phyloP scores from a whole-genome alignment of 2,329 filamentous ascomycete genomes.

The Hypoxylon sp. region DNA sequence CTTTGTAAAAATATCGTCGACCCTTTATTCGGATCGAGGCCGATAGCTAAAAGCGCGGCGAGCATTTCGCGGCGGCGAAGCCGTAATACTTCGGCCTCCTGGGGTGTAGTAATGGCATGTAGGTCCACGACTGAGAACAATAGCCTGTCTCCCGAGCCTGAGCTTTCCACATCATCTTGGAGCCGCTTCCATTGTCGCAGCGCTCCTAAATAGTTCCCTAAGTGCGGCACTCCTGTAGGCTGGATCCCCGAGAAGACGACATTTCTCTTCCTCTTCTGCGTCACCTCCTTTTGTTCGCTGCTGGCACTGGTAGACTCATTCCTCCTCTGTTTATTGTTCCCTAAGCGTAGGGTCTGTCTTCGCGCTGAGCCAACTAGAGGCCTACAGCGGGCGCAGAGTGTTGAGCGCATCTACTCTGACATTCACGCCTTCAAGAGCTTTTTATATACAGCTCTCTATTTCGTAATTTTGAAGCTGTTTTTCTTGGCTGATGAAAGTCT shows the following conservation, averaged over 20 bases:
- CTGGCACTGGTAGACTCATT: constrained; percentile 30
- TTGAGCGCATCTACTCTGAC: constrained; percentile 42
- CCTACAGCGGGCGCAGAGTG: constrained; percentile 44
- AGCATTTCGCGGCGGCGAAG: constrained; percentile 80
- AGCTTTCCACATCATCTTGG: constrained; percentile 69
- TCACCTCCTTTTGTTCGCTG: neutral
- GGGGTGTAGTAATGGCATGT: constrained; percentile 88
- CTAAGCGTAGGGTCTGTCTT: constrained; percentile 19
- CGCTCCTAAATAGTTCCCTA: constrained; percentile 96
- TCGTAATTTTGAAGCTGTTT: neutral
- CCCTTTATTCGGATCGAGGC: constrained; percentile 79
- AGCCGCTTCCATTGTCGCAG: constrained; percentile 87
- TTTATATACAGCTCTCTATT: neutral
- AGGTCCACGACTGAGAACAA: constrained; percentile 93
- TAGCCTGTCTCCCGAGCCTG: constrained; percentile 72
- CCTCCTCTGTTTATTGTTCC: constrained; percentile 25
- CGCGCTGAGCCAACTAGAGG: constrained; percentile 39
- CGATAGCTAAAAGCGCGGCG: constrained; percentile 86
- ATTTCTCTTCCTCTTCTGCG: constrained; percentile 17
- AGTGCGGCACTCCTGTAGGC: constrained; percentile 91
- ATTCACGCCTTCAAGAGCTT: constrained; percentile 5
- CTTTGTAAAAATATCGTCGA: constrained; percentile 88
- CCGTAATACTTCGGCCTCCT: constrained; percentile 73
- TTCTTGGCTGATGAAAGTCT: neutral
- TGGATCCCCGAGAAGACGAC: constrained; percentile 97